Conservation (phyloP, 495 filamentous ascomycete species). For the Cladorrhinum samala region DNA sequence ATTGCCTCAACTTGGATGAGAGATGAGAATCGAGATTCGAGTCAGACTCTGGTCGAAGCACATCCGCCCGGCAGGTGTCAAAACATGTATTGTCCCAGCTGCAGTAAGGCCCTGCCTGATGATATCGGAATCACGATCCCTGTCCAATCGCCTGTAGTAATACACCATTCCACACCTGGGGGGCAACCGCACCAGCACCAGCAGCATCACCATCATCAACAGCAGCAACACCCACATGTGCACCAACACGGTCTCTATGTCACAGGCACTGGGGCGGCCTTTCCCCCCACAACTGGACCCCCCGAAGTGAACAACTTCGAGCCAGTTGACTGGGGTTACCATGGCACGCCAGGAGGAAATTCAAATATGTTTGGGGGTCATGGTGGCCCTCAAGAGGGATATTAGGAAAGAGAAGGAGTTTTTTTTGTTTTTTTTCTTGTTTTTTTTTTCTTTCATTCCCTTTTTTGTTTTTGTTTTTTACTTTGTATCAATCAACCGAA, state of each 20-base stretch:
- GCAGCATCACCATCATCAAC: neutral
- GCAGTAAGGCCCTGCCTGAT: constrained; percentile 18
- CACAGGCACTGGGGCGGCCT: neutral
- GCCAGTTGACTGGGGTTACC: constrained; percentile 10
- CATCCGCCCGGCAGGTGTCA: constrained; percentile 20
- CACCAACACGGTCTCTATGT: neutral
- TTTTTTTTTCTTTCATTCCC: neutral
- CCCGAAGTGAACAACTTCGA: constrained; percentile 10
- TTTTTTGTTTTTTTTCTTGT: neutral
- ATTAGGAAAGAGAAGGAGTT: constrained; percentile 9
- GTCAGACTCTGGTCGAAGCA: constrained; percentile 26
- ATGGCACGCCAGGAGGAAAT: constrained; percentile 3
- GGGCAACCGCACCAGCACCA: neutral
- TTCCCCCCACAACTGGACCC: constrained; percentile 6
- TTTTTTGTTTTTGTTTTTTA: neutral
- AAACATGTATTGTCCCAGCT: constrained; percentile 23
- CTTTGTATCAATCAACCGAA: neutral
- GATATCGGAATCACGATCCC: constrained; percentile 4
- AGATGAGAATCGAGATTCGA: constrained; percentile 27
- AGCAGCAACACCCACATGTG: constrained; percentile 5
- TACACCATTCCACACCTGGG: constrained; percentile 4
- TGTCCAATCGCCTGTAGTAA: constrained; percentile 10
- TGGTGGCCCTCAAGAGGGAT: constrained; percentile 15
- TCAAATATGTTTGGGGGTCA: constrained; percentile 16
- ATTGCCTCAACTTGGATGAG: constrained; percentile 17